Percentiles rank a stretch among this genome's conserved stretches.
Conservation (phyloP, 148 eudicot species). For the Pharnaceum exiguum region DNA sequence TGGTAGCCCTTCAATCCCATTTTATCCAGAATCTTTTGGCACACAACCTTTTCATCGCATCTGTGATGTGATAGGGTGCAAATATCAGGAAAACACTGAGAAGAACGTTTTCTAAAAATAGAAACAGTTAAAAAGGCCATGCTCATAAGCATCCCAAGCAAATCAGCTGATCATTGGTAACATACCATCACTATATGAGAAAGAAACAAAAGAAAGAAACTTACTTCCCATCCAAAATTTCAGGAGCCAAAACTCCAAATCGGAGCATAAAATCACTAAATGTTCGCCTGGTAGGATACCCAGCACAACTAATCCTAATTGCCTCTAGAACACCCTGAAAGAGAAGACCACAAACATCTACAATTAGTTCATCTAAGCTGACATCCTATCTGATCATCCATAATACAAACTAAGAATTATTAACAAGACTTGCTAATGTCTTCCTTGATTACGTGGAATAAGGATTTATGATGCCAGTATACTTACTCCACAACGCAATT, state of each 20-base stretch:
- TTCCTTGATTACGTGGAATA: background rate
- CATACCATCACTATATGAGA: constrained; percentile 3
- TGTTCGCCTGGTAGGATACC: constrained; percentile 96
- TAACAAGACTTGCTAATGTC: background rate
- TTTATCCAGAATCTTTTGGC: constrained; percentile 87
- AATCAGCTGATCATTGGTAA: background rate
- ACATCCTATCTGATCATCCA: background rate
- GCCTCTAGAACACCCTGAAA: constrained; percentile 99
- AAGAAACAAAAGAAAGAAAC: constrained; percentile 10
- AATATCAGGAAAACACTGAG: no score
- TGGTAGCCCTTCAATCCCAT: constrained; percentile 94
- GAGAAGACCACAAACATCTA: constrained; percentile 13
- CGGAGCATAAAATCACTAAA: constrained; percentile 90
- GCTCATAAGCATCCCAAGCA: background rate
- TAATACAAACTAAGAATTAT: background rate
- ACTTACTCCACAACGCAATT: constrained; percentile 99
- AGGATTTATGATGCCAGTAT: constrained; percentile 12
- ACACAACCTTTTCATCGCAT: constrained; percentile 75
- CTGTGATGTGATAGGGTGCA: constrained; percentile 32
- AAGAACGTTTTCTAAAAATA: background rate
- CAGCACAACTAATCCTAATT: constrained; percentile 98
- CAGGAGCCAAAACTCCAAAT: constrained; percentile 98
- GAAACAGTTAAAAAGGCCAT: background rate
- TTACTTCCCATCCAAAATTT: constrained; percentile 84
- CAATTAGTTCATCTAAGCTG: background rate